A percentile compares a stretch with the other conserved stretches of the same genome.
These are phyloP conservation scores for Coemansia javaensis DNA, from an alignment of 192 early-diverging fungal species.

Conservation along the genomic window DNA sequence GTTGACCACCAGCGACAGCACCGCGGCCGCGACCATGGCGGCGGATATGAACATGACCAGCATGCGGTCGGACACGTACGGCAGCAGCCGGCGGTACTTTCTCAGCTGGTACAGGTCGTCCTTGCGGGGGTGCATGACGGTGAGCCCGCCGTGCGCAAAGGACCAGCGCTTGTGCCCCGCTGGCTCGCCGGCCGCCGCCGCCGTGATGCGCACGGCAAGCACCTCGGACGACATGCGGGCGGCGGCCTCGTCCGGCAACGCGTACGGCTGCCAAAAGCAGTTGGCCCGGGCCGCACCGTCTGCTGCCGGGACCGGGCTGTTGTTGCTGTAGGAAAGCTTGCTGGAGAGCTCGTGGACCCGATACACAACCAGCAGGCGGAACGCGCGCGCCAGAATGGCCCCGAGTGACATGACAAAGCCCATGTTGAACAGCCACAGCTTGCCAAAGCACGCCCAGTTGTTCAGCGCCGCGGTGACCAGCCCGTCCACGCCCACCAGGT, in stretches of 20 bases:
- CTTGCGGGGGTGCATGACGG: conserved; percentile 1
- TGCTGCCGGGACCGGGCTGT: too few relatives aligned
- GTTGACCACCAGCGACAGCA: conserved; percentile 19
- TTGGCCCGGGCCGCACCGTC: too few relatives aligned
- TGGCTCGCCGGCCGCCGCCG: too few relatives aligned
- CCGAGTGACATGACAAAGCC: conserved; percentile 24
- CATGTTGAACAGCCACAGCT: conserved; percentile 34
- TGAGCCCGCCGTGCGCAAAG: too few relatives aligned
- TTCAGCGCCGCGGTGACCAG: conserved; percentile 22
- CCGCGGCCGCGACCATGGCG: neutral
- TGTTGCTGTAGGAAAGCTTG: too few relatives aligned
- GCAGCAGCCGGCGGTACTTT: conserved; percentile 19
- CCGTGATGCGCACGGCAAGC: too few relatives aligned
- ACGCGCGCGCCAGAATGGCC: conserved; percentile 30
- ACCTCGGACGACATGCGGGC: too few relatives aligned
- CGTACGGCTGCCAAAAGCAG: too few relatives aligned
- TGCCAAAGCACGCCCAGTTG: conserved; percentile 32
- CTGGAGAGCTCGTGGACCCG: conserved; percentile 19
- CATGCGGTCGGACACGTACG: conserved; percentile 18
- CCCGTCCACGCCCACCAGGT: conserved; percentile 13
- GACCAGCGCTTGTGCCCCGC: too few relatives aligned
- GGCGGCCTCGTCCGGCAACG: too few relatives aligned
- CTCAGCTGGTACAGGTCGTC: conserved; percentile 11
- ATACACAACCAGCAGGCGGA: conserved; percentile 26
- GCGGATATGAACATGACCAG: conserved; percentile 12